Percentiles rank a stretch among this genome's conserved stretches.
Conservation (phyloP, 768 basidiomycete genomes). For the Ephemerocybe angulata region DNA sequence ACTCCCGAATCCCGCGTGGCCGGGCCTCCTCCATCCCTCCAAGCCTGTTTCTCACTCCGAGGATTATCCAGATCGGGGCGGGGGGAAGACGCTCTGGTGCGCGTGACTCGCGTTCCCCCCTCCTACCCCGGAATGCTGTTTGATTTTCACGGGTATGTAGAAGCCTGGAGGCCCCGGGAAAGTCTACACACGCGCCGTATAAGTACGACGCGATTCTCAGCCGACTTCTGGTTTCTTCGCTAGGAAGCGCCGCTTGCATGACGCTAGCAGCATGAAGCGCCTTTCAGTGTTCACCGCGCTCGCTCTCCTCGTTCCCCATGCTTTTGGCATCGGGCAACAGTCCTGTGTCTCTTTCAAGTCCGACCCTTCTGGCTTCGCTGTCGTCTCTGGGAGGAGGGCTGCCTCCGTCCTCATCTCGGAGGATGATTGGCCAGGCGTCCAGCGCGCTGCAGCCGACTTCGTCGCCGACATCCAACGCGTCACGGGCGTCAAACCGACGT, state of each 20-base stretch:
- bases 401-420: conserved; percentile 47
- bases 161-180: background rate
- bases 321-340: conserved; percentile 44
- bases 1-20: conserved; percentile 1
- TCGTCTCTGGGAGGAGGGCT: conserved; percentile 41
- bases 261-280: background rate
- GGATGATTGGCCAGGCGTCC: conserved; percentile 64
- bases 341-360: conserved; percentile 45
- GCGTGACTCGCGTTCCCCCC: background rate
- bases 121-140: background rate
- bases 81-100: background rate
- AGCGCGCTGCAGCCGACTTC: conserved; percentile 58
- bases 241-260: background rate
- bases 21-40: background rate
- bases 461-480: conserved; percentile 58
- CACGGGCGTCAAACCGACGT: conserved; percentile 46
- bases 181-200: too few species aligned
- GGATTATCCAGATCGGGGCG: background rate
- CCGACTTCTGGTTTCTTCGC: too few species aligned
- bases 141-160: background rate
- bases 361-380: conserved; percentile 34
- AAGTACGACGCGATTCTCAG: too few species aligned
- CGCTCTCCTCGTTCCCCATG: conserved; percentile 15
- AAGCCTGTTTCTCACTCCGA: background rate
- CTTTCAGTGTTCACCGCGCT: background rate